Evolutionary conservation across 2,329 filamentous ascomycete genomes (phyloP), one percentile per base, ranked within the genome.

Genomic region (Hymenoscyphus fraxineus): DNA sequence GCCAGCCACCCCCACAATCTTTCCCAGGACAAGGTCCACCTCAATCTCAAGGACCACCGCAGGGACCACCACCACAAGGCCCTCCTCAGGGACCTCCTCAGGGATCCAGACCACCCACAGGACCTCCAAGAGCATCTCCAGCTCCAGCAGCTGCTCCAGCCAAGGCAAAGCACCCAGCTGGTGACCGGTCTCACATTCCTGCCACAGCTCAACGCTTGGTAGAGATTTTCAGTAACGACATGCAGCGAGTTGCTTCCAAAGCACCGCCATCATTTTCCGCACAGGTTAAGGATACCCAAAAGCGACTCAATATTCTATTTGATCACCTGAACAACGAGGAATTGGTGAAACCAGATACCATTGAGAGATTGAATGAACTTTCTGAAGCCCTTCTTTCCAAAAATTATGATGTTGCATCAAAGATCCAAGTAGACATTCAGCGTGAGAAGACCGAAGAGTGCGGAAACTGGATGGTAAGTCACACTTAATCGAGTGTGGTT

Each of bases 311-410:
- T 72, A 88, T 97, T 59, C 81, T 99, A n/a, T 98, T 97, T 76
- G 94, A 99, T 75, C 93, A 97, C 77, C 82, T 99, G 58, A 99
- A 98, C 83, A 98, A 98, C 70, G 90, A 93, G 74, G 93, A 98
- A 73, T 81, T 97, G 51, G 82, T 98, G 62, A 91, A 90, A 79
- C 85, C 90, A 1, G 88, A 91, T 73, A 97, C 90, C 0, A 85
- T 93, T 59, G 82, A 85, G 66, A 82, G 88, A 74, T 80, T 93
- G 71, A 81, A 82, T 9, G 80, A 87, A 71, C 79, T 93, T 38
- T 84, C 90, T 9, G 79, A 85, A 67, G 86, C 89, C 32, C 77
- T 96, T 62, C 85, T 90, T 70, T 77, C 80, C 63, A 88, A 86
- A 79, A 82, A 95, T 71, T 93, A 90, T 70, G 83, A 86, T 54